These are phyloP conservation scores for Taphrina flavorubra DNA, from an alignment of 1,139 yeast species.

Conservation along the genomic window DNA sequence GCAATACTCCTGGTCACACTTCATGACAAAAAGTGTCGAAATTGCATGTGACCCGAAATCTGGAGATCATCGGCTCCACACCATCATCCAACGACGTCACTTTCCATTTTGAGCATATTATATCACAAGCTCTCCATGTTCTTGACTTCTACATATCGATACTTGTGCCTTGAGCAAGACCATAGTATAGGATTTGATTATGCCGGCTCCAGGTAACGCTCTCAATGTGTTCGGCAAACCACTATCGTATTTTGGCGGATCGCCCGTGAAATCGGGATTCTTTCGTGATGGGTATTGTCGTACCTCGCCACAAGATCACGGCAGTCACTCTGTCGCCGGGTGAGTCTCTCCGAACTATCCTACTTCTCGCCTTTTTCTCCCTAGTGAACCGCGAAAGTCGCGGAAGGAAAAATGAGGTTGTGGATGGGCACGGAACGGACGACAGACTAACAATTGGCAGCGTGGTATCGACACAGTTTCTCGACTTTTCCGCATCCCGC, in stretches of 20 bases:
- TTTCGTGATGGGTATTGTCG: slow-evolving; percentile 41
- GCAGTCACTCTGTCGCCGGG: slow-evolving; percentile 38
- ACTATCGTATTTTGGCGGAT: slow-evolving; percentile 30
- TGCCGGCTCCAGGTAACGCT: slow-evolving; percentile 33
- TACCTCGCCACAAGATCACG: slow-evolving; percentile 34
- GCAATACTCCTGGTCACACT: too few relatives aligned
- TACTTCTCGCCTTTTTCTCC: too few relatives aligned
- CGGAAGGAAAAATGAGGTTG: too few relatives aligned
- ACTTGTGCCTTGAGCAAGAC: too few relatives aligned
- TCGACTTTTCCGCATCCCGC: slow-evolving; percentile 33
- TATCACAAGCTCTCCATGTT: not conserved
- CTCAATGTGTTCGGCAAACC: slow-evolving; percentile 33
- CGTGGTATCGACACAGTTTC: slow-evolving; percentile 36
- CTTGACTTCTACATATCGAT: not conserved
- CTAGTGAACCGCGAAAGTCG: too few relatives aligned
- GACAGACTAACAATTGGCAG: not conserved
- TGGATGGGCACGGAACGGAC: too few relatives aligned
- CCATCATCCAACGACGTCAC: too few relatives aligned
- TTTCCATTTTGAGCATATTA: too few relatives aligned
- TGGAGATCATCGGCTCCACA: too few relatives aligned
- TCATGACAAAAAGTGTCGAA: too few relatives aligned
- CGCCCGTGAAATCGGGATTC: slow-evolving; percentile 35
- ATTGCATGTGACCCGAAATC: too few relatives aligned
- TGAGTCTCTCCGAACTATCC: not conserved
- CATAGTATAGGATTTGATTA: not conserved